A percentile compares a stretch with the other conserved stretches of the same genome.
Evolutionary conservation across 305 asterid species (phyloP).

Genomic region (Fraxinus angustifolia): DNA sequence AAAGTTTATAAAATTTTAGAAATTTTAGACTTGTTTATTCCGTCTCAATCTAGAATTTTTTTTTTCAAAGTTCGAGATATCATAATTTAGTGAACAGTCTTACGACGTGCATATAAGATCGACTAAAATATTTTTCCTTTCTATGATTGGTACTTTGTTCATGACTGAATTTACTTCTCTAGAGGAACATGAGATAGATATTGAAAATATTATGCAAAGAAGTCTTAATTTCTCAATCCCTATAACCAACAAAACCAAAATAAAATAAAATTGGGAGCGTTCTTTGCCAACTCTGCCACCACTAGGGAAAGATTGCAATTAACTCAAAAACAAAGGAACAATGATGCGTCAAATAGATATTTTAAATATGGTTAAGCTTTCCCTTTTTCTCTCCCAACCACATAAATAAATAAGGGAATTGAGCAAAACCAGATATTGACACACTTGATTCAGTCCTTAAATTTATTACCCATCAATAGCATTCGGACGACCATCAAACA

Average conservation of each 20-base stretch:
- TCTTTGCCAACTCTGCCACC: neutral
- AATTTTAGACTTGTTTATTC: too few relatives aligned
- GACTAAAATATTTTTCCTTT: too few relatives aligned
- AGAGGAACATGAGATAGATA: too few relatives aligned
- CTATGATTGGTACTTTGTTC: too few relatives aligned
- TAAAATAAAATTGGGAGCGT: neutral
- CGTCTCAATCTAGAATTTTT: too few relatives aligned
- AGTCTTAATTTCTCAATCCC: neutral
- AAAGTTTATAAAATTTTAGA: too few relatives aligned
- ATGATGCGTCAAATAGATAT: neutral
- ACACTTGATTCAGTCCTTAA: slow-evolving; percentile 19
- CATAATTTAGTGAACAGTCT: too few relatives aligned
- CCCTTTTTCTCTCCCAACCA: slow-evolving; percentile 15
- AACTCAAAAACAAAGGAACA: neutral
- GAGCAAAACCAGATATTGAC: slow-evolving; percentile 16
- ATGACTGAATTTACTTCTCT: too few relatives aligned
- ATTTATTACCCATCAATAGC: slow-evolving; percentile 60
- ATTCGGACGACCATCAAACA: slow-evolving; percentile 72
- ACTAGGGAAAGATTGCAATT: neutral
- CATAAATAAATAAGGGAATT: neutral
- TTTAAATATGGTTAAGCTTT: neutral
- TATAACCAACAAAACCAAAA: neutral
- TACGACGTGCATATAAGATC: too few relatives aligned
- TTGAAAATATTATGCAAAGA: too few relatives aligned
- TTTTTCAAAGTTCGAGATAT: too few relatives aligned